phyloP scores from a whole-genome alignment of 2,329 filamentous ascomycete genomes.

The Talaromyces islandicus region DNA sequence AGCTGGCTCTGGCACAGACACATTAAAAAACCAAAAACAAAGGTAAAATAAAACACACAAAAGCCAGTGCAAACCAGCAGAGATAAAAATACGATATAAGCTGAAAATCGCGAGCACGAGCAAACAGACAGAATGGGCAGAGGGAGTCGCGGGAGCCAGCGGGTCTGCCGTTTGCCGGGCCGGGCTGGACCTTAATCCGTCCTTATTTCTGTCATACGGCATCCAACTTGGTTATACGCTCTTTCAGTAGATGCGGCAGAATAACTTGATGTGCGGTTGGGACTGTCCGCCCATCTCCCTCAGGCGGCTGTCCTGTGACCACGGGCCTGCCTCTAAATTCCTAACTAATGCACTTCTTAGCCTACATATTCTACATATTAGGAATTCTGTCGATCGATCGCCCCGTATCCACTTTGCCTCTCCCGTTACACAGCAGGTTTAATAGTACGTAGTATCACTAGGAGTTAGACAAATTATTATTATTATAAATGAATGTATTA shows the following conservation, averaged over 20 bases:
- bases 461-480: neutral
- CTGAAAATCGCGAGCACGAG: neutral
- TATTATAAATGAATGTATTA: neutral
- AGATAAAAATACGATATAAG: neutral
- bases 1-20: neutral
- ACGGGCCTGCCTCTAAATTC: neutral
- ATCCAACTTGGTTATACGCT: too few relatives aligned
- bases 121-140: neutral
- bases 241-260: too few relatives aligned
- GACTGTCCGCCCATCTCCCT: neutral
- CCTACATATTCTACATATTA: too few relatives aligned
- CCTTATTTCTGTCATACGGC: too few relatives aligned
- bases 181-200: neutral
- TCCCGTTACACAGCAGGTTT: neutral
- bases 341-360: neutral
- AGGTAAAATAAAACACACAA: neutral
- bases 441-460: neutral
- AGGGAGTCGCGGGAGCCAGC: neutral
- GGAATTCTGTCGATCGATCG: neutral
- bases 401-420: neutral
- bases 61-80: neutral
- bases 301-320: neutral
- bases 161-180: neutral
- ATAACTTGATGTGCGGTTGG: neutral
- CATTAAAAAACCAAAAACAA: neutral